Evolutionary conservation across 306 rosid species (phyloP).

Genomic region (Vigna nakashimae): DNA sequence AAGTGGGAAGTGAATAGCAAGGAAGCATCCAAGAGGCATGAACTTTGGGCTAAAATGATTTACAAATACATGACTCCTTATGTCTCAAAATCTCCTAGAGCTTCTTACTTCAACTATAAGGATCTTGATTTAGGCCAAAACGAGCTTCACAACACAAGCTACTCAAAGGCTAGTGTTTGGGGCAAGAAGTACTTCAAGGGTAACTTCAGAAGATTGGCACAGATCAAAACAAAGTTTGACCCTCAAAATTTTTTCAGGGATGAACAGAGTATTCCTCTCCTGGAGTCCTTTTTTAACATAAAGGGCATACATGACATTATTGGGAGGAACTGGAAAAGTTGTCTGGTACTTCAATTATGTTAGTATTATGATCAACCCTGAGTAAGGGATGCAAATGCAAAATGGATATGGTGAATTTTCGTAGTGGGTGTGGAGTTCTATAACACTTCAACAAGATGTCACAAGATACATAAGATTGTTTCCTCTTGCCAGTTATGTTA

Average conservation of each 20-base stretch:
- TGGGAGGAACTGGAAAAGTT: conserved; percentile 13
- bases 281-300: not conserved
- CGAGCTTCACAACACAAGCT: conserved; percentile 40
- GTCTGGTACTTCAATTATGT: not conserved
- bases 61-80: conserved; percentile 48
- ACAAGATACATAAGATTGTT: too few species aligned
- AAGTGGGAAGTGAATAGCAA: conserved; percentile 38
- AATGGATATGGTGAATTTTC: not conserved
- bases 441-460: too few species aligned
- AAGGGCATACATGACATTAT: not conserved
- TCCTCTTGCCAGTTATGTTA: too few species aligned
- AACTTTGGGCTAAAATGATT: conserved; percentile 42
- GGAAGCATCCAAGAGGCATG: conserved; percentile 34
- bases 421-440: not conserved
- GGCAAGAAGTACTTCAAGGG: conserved; percentile 51
- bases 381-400: too few species aligned
- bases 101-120: conserved; percentile 46
- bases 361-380: not conserved
- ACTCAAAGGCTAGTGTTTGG: conserved; percentile 49
- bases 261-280: conserved; percentile 54
- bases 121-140: conserved; percentile 56
- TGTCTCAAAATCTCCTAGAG: conserved; percentile 50
- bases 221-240: conserved; percentile 49
- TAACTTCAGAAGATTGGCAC: conserved; percentile 45
- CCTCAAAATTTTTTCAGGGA: conserved; percentile 48